phyloP scores from a whole-genome alignment of 768 basidiomycete genomes.

The Mycena haematopus region DNA sequence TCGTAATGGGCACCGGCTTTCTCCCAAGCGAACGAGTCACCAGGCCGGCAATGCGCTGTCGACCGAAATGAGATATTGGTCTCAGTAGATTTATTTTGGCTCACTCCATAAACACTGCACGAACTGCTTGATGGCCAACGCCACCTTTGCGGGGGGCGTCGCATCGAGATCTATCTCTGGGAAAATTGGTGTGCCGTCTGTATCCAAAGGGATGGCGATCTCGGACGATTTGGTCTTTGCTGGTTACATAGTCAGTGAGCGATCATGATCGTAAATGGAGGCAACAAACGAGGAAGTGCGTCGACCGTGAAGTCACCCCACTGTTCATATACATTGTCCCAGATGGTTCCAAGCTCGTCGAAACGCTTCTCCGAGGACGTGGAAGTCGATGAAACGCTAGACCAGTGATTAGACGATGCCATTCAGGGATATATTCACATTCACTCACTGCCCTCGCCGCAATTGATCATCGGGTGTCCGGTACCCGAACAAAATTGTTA shows the following conservation, averaged over 20 bases:
- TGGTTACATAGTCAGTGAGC: too few species aligned
- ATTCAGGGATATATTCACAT: background rate
- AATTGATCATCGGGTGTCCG: background rate
- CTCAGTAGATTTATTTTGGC: too few species aligned
- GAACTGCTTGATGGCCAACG: background rate
- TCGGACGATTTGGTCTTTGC: background rate
- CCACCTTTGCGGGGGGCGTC: background rate
- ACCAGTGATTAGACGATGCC: too few species aligned
- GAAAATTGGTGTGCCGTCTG: background rate
- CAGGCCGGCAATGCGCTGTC: slow-evolving; percentile 2
- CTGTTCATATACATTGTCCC: too few species aligned
- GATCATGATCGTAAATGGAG: too few species aligned
- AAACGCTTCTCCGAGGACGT: too few species aligned
- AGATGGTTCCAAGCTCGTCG: too few species aligned
- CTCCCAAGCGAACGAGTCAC: background rate
- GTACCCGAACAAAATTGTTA: background rate
- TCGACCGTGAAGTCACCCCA: too few species aligned
- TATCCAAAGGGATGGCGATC: background rate
- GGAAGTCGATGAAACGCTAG: too few species aligned
- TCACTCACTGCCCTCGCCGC: background rate
- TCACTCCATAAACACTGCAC: too few species aligned
- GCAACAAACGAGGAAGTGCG: too few species aligned
- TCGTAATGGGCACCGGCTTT: background rate
- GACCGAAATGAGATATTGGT: too few species aligned
- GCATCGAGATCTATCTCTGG: background rate